Base-by-base conservation (phyloP, 2,329 filamentous ascomycete genomes). In the Fusarium zealandicum region DNA sequence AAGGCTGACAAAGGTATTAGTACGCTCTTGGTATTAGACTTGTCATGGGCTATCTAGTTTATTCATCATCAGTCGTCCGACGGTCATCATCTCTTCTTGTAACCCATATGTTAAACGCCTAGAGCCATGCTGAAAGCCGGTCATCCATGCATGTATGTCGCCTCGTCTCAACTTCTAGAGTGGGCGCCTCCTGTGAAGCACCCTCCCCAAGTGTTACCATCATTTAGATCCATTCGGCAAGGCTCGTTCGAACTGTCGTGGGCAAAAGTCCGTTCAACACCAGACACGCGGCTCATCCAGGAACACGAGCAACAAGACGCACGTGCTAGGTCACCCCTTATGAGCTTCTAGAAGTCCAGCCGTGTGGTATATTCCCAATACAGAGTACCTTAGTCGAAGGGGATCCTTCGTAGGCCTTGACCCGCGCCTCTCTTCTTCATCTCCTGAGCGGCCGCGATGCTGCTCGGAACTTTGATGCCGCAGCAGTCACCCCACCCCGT, bases 401-500 rank as follows among this genome's bases (percentile, higher is more conserved):
- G 91, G 66, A 96, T 87, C 64, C 90, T 83, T 61, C 91, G 83
- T 64, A 96, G 72, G 13, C 78, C 76, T 54, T 85, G 80, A 6
- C 74, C 81, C 33, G 77, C 81, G 13, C 82, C 86, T 48, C 81
- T 81, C 78, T 96, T 98, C 79, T 84, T 88, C 82, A 90, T 88
- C 76, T 96, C 93, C 64, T 92, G 88, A 12, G 91, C 91, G 1
- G 95, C 96, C 22, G 93, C 96, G 51, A 98, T 83, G 46, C 92
- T 93, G 70, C 93, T 96, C 0, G 95, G 96, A 13, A 99, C 95
- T 67, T 96, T 93, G 74, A 99, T 99, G 20, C 95, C 95, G 71
- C 95, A 99, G 74, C 95, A 99, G 73, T 99, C 95, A 5, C 93
- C 93, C 90, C 95, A 99, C 17, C 85, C 85, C 49, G 80, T 85